Conservation (phyloP, 164 flowering plant species). For the Taxillus chinensis region DNA sequence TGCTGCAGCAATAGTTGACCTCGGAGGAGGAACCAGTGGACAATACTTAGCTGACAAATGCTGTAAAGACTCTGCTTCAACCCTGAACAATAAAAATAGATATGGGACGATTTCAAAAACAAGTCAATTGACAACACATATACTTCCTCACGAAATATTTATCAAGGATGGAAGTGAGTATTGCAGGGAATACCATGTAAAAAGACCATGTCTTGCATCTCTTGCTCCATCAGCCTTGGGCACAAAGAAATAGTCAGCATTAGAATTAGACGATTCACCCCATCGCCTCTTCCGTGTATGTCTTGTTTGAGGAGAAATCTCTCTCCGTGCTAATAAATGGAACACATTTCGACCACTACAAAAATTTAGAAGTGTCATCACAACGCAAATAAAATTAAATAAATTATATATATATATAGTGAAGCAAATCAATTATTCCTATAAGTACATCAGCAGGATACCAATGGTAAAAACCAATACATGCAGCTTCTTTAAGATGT, state of each 20-base stretch:
- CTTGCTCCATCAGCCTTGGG: conserved; percentile 22
- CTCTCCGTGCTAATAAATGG: conserved; percentile 55
- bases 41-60: conserved; percentile 84
- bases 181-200: conserved; percentile 50
- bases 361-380: not conserved
- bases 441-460: no score
- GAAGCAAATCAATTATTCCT: no score
- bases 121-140: no score
- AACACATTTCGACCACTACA: conserved; percentile 45
- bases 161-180: not conserved
- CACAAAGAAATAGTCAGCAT: conserved; percentile 15
- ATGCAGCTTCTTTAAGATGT: no score
- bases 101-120: no score
- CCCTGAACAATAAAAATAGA: conserved; percentile 37
- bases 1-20: conserved; percentile 98
- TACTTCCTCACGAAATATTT: not conserved
- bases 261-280: conserved; percentile 34
- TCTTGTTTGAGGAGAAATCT: conserved; percentile 51
- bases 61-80: conserved; percentile 71
- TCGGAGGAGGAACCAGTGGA: conserved; percentile 77
- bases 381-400: no score
- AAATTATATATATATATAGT: no score
- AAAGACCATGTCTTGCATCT: conserved; percentile 53
- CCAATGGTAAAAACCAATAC: no score
- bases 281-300: conserved; percentile 36